Evolutionary conservation across 2,329 filamentous ascomycete genomes (phyloP).

Genomic region (Fusarium caatingaense): DNA sequence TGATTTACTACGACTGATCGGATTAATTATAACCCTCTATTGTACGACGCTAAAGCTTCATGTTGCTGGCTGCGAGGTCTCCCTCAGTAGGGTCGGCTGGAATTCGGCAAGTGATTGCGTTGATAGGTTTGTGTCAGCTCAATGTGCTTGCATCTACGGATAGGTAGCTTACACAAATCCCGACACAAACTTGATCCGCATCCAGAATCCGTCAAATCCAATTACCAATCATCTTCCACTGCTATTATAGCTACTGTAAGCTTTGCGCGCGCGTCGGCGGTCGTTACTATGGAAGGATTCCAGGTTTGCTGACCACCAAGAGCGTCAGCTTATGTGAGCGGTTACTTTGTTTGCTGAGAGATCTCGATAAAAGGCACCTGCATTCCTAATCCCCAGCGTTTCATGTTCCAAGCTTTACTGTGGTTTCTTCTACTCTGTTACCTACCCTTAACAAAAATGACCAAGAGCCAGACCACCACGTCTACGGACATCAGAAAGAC

Average conservation of each 20-base stretch:
- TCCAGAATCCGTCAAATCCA: too few species aligned
- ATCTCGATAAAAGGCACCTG: background rate
- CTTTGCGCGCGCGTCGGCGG: background rate
- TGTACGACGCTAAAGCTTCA: background rate
- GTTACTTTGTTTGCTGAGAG: background rate
- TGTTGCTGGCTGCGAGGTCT: background rate
- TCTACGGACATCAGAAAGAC: slow-evolving; percentile 1
- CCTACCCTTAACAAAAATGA: too few species aligned
- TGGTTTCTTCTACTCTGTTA: fast-evolving
- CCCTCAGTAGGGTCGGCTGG: background rate
- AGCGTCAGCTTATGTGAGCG: slow-evolving; percentile 9
- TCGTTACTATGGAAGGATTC: background rate
- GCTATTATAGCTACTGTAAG: too few species aligned
- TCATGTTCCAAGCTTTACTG: fast-evolving
- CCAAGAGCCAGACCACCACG: background rate
- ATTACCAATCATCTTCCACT: too few species aligned
- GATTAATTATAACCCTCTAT: background rate
- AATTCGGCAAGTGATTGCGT: too few species aligned
- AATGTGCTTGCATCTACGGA: background rate
- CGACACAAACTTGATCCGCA: too few species aligned
- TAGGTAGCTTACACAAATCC: background rate
- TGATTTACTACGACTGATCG: fast-evolving
- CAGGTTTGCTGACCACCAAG: background rate
- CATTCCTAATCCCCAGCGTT: background rate
- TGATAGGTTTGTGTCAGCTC: background rate